A percentile compares a stretch with the other conserved stretches of the same genome.
These are phyloP conservation scores for Monilinia laxa DNA, from an alignment of 2,329 filamentous ascomycete genomes.

Conservation along the genomic window DNA sequence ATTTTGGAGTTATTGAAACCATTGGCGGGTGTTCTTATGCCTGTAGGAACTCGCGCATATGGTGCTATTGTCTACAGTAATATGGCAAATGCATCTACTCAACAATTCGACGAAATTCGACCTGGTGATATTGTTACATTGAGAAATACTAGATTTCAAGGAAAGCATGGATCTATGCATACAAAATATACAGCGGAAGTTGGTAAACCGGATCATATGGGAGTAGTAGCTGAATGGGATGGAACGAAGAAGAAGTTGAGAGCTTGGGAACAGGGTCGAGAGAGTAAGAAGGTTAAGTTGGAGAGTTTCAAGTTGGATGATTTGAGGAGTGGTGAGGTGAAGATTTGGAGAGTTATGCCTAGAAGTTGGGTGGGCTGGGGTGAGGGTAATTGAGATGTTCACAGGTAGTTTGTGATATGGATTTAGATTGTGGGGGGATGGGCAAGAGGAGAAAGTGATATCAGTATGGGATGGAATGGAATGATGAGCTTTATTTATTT, in stretches of 20 bases:
- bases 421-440: background rate
- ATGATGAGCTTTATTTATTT: background rate
- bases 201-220: constrained; percentile 83
- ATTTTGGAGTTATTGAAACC: constrained; percentile 77
- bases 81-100: constrained; percentile 87
- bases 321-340: constrained; percentile 87
- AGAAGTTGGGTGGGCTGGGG: constrained; percentile 87
- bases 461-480: constrained; percentile 11
- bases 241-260: constrained; percentile 97
- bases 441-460: background rate
- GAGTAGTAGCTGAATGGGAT: constrained; percentile 92
- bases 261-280: constrained; percentile 91
- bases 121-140: constrained; percentile 90
- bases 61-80: constrained; percentile 93
- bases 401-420: background rate
- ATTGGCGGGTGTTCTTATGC: constrained; percentile 70
- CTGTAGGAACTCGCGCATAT: constrained; percentile 85
- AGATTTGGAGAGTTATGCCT: constrained; percentile 95
- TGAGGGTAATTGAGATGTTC: constrained; percentile 2
- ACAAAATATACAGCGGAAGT: constrained; percentile 89
- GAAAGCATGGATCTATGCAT: constrained; percentile 92
- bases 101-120: constrained; percentile 89
- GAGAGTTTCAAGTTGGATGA: constrained; percentile 96
- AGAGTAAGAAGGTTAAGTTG: constrained; percentile 88
- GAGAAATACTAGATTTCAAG: constrained; percentile 91